Conservation (phyloP, 306 rosid genomes). For the Dryas drummondii region DNA sequence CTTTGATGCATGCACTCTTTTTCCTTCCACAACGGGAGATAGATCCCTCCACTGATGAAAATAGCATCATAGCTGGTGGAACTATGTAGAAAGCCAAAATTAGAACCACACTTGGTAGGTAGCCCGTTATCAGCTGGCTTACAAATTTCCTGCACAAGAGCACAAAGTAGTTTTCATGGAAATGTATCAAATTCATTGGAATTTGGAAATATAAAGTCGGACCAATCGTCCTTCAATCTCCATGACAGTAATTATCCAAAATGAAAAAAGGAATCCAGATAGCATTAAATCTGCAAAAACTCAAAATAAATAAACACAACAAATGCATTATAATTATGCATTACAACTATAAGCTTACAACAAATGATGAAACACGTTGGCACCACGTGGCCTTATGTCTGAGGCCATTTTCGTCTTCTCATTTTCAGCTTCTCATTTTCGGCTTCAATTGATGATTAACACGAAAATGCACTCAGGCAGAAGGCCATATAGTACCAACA, state of each 20-base stretch:
- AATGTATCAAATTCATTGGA: constrained; percentile 1
- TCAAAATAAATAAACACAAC: background rate
- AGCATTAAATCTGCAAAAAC: background rate
- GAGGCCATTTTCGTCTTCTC: too few relatives aligned
- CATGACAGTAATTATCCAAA: background rate
- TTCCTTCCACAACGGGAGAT: constrained; percentile 90
- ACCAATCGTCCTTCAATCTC: background rate
- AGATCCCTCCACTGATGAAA: constrained; percentile 75
- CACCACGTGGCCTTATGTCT: too few relatives aligned
- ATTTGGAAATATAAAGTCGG: background rate
- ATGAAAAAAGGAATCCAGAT: background rate
- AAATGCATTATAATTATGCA: too few relatives aligned
- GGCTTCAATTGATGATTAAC: too few relatives aligned
- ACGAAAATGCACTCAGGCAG: too few relatives aligned
- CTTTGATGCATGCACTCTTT: constrained; percentile 83
- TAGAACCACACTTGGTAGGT: constrained; percentile 90
- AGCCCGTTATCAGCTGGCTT: constrained; percentile 77
- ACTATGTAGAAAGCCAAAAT: constrained; percentile 58
- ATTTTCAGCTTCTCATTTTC: too few relatives aligned
- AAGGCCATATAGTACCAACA: too few relatives aligned
- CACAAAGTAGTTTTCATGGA: constrained; percentile 16
- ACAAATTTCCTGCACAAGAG: constrained; percentile 52
- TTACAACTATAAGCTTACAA: too few relatives aligned
- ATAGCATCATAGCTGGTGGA: constrained; percentile 81
- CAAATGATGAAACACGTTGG: too few relatives aligned